These are phyloP conservation scores for Globisporangium sylvaticum DNA, from an alignment of 352 stramenopile species.

Conservation along the genomic window DNA sequence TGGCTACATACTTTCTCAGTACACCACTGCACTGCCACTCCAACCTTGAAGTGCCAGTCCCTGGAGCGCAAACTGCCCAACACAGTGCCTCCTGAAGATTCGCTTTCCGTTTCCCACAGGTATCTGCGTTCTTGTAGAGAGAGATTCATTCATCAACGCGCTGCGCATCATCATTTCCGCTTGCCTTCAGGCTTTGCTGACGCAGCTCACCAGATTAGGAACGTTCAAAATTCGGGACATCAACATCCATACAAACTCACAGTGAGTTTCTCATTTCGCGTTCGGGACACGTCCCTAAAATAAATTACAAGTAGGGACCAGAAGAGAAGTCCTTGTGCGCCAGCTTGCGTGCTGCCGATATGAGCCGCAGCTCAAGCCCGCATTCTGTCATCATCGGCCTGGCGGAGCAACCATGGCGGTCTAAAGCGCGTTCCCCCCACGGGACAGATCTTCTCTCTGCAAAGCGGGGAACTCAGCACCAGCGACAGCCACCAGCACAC, in stretches of 20 bases:
- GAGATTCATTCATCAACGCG: not conserved
- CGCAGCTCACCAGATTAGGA: not conserved
- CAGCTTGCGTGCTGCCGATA: not conserved
- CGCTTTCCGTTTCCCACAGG: too few species aligned
- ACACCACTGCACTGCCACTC: not conserved
- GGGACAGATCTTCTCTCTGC: slow-evolving; percentile 7
- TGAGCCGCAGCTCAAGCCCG: not conserved
- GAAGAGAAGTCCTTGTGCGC: slow-evolving; percentile 9
- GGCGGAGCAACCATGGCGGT: not conserved
- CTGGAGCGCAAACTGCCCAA: not conserved
- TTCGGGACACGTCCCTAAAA: slow-evolving; percentile 1
- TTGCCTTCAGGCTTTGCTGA: not conserved
- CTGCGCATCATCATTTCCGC: not conserved
- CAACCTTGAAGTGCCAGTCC: not conserved
- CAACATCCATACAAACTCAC: not conserved
- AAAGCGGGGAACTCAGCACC: slow-evolving; percentile 4
- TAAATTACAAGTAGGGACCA: not conserved
- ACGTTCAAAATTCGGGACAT: not conserved
- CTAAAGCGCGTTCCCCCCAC: slow-evolving; percentile 2
- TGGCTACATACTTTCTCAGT: not conserved
- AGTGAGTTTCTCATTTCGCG: not conserved
- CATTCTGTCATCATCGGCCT: slow-evolving; percentile 2
- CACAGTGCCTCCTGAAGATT: not conserved
- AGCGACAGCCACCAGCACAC: not conserved
- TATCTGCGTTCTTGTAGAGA: not conserved